Evolutionary conservation across 2,329 filamentous ascomycete species (phyloP).

Genomic region (Aspergillus intermedius): DNA sequence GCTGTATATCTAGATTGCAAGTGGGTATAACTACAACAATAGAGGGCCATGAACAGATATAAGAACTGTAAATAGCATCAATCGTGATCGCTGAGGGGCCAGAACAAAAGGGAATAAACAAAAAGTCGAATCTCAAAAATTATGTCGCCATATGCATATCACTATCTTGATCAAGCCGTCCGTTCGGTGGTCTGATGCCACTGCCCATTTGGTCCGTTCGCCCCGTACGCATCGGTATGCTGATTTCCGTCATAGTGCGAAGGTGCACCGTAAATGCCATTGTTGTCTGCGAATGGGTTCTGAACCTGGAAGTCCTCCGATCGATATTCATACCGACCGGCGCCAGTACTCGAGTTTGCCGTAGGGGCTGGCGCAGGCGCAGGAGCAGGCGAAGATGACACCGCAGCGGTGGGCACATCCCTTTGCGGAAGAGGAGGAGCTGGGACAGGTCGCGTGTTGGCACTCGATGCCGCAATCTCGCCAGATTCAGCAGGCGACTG

Average conservation of each 20-base stretch:
- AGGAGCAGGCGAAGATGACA: slow-evolving; percentile 8
- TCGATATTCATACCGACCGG: slow-evolving; percentile 28
- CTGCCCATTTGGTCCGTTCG: background rate
- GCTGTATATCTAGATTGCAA: background rate
- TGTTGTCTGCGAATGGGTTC: slow-evolving; percentile 36
- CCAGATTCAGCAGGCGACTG: slow-evolving; percentile 14
- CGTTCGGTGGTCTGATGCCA: background rate
- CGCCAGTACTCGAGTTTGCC: slow-evolving; percentile 1
- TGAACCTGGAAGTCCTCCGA: slow-evolving; percentile 35
- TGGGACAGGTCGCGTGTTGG: slow-evolving; percentile 9
- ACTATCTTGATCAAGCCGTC: background rate
- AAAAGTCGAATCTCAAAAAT: background rate
- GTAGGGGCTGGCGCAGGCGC: slow-evolving; percentile 7
- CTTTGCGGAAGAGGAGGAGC: slow-evolving; percentile 12
- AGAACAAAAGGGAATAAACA: background rate
- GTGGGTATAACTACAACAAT: background rate
- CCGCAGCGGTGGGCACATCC: slow-evolving; percentile 5
- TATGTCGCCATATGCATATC: background rate
- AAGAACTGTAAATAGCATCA: background rate
- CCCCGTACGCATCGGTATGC: background rate
- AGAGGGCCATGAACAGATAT: background rate
- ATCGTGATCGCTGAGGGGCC: background rate
- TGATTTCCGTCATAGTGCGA: background rate
- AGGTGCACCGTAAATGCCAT: background rate
- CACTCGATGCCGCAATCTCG: slow-evolving; percentile 9